Evolutionary conservation across 805 yeast genomes (phyloP).

Genomic region (Cyberlindnera veronae): DNA sequence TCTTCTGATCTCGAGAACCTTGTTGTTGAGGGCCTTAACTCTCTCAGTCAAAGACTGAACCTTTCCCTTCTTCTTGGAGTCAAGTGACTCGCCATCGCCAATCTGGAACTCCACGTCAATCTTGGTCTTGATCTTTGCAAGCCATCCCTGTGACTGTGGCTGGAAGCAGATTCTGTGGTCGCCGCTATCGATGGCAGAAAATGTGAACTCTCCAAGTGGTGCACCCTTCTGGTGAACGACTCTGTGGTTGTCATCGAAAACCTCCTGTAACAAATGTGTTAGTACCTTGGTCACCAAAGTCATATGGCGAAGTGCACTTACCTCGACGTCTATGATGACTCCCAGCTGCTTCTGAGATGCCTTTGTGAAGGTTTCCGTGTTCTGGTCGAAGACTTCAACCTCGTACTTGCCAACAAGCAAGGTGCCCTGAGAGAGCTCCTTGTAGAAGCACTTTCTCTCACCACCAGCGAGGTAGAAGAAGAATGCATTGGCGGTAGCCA

Average conservation of each 20-base stretch:
- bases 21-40: constrained; percentile 52
- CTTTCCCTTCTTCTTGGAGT: constrained; percentile 60
- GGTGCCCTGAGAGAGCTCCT: constrained; percentile 49
- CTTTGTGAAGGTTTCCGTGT: constrained; percentile 32
- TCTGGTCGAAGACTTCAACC: constrained; percentile 42
- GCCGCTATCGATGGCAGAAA: constrained; percentile 71
- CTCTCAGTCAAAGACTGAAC: constrained; percentile 53
- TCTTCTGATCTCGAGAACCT: constrained; percentile 56
- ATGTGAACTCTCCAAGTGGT: constrained; percentile 66
- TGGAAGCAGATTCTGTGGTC: constrained; percentile 73
- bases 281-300: no score
- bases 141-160: constrained; percentile 55
- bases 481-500: constrained; percentile 34
- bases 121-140: constrained; percentile 53
- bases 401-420: constrained; percentile 47
- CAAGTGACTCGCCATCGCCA: constrained; percentile 63
- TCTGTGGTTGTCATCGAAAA: constrained; percentile 73
- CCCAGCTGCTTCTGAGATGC: constrained; percentile 35
- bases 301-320: no score
- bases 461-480: constrained; percentile 52
- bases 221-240: constrained; percentile 68
- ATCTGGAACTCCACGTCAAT: constrained; percentile 61
- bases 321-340: constrained; percentile 42
- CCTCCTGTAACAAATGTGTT: constrained; percentile 37
- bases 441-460: constrained; percentile 52